Evolutionary conservation across 129 eudicot genomes (phyloP).

Genomic region (Deinandra increscens): DNA sequence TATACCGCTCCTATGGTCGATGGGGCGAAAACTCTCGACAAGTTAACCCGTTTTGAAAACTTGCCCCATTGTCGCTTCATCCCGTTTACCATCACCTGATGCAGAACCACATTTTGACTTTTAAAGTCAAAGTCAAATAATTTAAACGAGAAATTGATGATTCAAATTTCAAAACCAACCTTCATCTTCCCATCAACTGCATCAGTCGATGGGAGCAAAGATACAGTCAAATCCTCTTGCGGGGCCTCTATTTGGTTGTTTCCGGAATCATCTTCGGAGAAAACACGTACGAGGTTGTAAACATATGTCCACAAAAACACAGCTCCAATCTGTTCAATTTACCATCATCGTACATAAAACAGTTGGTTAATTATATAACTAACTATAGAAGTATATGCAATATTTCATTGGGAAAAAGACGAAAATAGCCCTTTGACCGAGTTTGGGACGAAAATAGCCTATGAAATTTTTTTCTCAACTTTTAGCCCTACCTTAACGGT

Average conservation of each 20-base stretch:
- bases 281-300: constrained; percentile 70
- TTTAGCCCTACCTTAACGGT: too few species aligned
- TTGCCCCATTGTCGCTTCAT: constrained; percentile 25
- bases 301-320: constrained; percentile 78
- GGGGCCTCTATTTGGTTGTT: constrained; percentile 6
- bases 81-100: constrained; percentile 13
- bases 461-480: too few species aligned
- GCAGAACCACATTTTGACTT: background rate
- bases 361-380: too few species aligned
- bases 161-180: constrained; percentile 1
- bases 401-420: too few species aligned
- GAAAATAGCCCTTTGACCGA: too few species aligned
- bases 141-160: background rate
- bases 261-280: constrained; percentile 41
- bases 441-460: too few species aligned
- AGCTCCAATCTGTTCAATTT: constrained; percentile 62
- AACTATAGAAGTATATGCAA: too few species aligned
- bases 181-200: constrained; percentile 1
- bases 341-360: too few species aligned
- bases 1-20: constrained; percentile 72
- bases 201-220: constrained; percentile 42
- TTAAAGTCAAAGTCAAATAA: constrained; percentile 5
- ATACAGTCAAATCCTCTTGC: constrained; percentile 23
- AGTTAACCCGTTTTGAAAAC: constrained; percentile 37
- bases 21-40: constrained; percentile 58